Evolutionary conservation across 768 basidiomycete genomes (phyloP), one percentile per base, ranked within the genome.

Genomic region (Amanita pallidorosea): DNA sequence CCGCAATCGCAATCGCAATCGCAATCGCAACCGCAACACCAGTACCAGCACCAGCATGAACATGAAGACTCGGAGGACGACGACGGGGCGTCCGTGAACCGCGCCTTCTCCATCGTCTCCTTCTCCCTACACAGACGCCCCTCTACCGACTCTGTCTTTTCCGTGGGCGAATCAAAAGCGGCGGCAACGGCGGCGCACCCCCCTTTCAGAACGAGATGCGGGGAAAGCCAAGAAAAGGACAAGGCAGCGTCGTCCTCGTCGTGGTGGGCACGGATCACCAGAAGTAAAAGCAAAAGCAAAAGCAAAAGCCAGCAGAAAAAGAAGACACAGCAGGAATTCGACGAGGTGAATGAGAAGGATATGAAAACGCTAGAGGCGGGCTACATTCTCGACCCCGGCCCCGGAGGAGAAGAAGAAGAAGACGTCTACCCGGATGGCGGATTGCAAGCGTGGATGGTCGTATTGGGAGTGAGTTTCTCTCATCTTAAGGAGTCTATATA

Each of bases 351-450:
- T 33, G 33, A 46, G 29, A 46, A 46, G 31, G 45, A 46, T 18
- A 8, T 11, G 9, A 33, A 46, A 36, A 36, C 18, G 9, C 17
- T 46, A 27, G 29, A 44, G 23, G 42, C 25, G 5, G 42, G 27
- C 3, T 11, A 31, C 31, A 31, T 31, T 31, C 31, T 11, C 33
- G 33, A 33, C 12, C 33, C 33, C 33, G 33, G 13, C 13, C 4
- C 5, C 12, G 5, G 4, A 27, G 25, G 25, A 27, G 25, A 1
- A 27, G 25, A 7, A 45, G 46, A 33, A 29, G 33, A 42, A 33
- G 38, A 42, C 8, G n/a, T 18, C 4, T 72, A 61, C 55, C 72
- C 72, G 0, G 73, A 75, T 55, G 73, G 73, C 36, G 73, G 73
- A 1, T 58, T 67, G 34, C 59, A 62, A 50, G 73, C 73, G 13